Percentiles rank a stretch among this genome's conserved stretches.
phyloP scores from a whole-genome alignment of 1,284 basidiomycete genomes.

The Meira nashicola region DNA sequence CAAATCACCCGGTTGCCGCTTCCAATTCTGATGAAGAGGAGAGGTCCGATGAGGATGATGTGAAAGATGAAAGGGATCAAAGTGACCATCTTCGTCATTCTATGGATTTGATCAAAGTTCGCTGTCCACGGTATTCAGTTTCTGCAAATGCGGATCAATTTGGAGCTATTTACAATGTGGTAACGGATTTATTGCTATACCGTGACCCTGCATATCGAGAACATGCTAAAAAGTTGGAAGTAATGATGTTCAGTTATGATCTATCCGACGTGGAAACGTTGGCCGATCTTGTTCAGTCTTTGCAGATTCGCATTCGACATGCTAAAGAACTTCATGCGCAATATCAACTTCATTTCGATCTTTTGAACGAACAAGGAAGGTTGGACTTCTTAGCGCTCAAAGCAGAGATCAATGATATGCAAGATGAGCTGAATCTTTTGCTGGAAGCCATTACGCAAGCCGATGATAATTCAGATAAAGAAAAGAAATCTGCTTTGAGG shows the following conservation, averaged over 20 bases:
- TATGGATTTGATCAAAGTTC: slow-evolving; percentile 74
- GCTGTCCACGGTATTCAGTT: slow-evolving; percentile 72
- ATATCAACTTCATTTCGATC: slow-evolving; percentile 51
- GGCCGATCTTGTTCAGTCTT: slow-evolving; percentile 65
- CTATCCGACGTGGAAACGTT: slow-evolving; percentile 72
- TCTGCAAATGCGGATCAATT: slow-evolving; percentile 82
- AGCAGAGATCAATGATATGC: slow-evolving; percentile 69
- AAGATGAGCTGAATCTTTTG: slow-evolving; percentile 76
- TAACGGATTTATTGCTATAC: slow-evolving; percentile 76
- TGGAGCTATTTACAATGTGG: slow-evolving; percentile 77
- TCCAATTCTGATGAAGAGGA: too few species aligned
- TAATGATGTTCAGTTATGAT: slow-evolving; percentile 82
- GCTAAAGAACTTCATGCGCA: slow-evolving; percentile 33
- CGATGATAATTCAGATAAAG: slow-evolving; percentile 57
- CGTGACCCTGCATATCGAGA: slow-evolving; percentile 66
- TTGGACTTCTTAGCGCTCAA: slow-evolving; percentile 63
- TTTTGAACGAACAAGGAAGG: slow-evolving; percentile 58
- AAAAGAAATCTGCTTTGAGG: slow-evolving; percentile 72
- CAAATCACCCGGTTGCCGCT: slow-evolving; percentile 58
- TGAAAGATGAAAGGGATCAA: slow-evolving; percentile 31
- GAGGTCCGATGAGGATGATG: slow-evolving; percentile 19
- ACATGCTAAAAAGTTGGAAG: slow-evolving; percentile 59
- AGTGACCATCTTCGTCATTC: slow-evolving; percentile 72
- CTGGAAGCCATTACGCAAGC: slow-evolving; percentile 80
- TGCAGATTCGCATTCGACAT: slow-evolving; percentile 71